Evolutionary conservation across 1,284 basidiomycete species (phyloP).

Genomic region (Athelia psychrophila): DNA sequence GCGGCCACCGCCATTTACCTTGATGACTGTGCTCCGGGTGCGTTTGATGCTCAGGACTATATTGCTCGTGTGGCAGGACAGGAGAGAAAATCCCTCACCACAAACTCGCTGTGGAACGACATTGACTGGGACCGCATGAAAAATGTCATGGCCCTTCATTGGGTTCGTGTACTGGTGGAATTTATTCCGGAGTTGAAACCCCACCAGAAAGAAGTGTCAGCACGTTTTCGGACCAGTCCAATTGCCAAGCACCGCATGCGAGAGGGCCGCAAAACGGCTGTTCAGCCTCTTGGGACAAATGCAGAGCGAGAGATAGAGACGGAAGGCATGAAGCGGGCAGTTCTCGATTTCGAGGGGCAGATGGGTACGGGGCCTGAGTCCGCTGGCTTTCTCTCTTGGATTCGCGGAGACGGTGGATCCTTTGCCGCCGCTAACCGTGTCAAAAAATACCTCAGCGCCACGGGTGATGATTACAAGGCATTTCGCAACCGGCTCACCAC

Average conservation of each 20-base stretch:
- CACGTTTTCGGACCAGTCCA: not conserved
- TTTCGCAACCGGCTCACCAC: not conserved
- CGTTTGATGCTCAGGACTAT: conserved; percentile 7
- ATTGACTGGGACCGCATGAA: conserved; percentile 11
- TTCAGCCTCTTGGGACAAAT: conserved; percentile 13
- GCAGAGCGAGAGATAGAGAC: conserved; percentile 10
- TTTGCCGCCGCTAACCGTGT: conserved; percentile 9
- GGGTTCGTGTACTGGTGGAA: conserved; percentile 6
- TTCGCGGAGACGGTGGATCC: conserved; percentile 12
- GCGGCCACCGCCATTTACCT: conserved; percentile 5
- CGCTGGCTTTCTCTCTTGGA: conserved; percentile 2
- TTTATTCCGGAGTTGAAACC: conserved; percentile 4
- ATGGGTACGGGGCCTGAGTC: conserved; percentile 10
- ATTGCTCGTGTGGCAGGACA: conserved; percentile 3
- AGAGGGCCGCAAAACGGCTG: not conserved
- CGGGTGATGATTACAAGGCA: not conserved
- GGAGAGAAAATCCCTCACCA: conserved; percentile 8
- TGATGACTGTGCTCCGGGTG: conserved; percentile 7
- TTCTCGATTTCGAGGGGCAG: conserved; percentile 12
- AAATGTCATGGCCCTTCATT: conserved; percentile 2
- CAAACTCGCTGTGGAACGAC: conserved; percentile 3
- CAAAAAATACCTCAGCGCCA: conserved; percentile 8
- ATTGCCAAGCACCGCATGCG: conserved; percentile 9
- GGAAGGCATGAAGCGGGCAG: conserved; percentile 10
- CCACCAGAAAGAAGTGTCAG: not conserved